A percentile compares a stretch with the other conserved stretches of the same genome.
These are phyloP conservation scores for Blakeslea trispora DNA, from an alignment of 371 early-diverging fungal species.

Conservation along the genomic window DNA sequence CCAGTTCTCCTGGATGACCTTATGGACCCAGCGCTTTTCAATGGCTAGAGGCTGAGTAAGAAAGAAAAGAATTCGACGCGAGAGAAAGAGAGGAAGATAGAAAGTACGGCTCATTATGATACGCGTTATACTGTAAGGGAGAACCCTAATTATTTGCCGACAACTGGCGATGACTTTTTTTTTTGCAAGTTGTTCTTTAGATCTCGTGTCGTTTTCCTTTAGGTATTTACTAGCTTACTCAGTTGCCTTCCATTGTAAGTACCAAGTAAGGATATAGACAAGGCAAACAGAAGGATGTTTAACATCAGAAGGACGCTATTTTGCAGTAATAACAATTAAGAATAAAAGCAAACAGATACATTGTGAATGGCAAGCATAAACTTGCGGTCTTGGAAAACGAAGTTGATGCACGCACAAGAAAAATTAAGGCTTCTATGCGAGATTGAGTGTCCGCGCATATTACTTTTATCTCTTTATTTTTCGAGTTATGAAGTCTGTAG, in stretches of 20 bases:
- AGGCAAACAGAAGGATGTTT: neutral
- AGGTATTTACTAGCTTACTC: neutral
- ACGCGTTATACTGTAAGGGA: neutral
- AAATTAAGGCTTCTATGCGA: too few relatives aligned
- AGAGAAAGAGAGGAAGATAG: neutral
- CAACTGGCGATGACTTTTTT: neutral
- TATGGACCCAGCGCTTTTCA: conserved; percentile 20
- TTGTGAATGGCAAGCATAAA: too few relatives aligned
- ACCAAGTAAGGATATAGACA: neutral
- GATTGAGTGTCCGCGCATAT: too few relatives aligned
- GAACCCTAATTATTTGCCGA: neutral
- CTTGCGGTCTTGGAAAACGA: too few relatives aligned
- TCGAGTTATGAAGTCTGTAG: conserved; percentile 20
- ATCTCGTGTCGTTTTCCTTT: neutral
- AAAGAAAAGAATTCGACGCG: neutral
- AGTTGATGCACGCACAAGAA: too few relatives aligned
- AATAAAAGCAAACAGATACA: too few relatives aligned
- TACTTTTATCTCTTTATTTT: too few relatives aligned
- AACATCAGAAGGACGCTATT: too few relatives aligned
- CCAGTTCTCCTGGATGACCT: conserved; percentile 16
- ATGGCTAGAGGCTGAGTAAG: conserved; percentile 5
- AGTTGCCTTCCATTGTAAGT: neutral
- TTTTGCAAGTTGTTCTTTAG: too few relatives aligned
- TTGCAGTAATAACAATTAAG: too few relatives aligned
- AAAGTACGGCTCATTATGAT: neutral